Conservation (phyloP, 768 basidiomycete genomes). For the Lentinula detonsa region DNA sequence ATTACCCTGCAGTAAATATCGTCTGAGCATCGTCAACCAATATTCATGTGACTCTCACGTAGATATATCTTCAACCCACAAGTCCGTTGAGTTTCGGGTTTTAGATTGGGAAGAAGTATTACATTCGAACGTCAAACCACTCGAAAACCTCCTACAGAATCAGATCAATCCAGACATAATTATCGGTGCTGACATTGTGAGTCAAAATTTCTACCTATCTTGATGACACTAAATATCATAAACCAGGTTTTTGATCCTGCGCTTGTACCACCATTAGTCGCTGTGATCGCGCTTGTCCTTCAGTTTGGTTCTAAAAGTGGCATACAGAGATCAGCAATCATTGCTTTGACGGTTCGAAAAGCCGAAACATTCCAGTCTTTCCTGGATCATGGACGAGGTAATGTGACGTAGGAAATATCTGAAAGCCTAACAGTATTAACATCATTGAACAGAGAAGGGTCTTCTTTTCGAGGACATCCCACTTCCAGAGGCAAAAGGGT, state of each 20-base stretch:
- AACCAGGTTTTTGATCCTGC: slow-evolving; percentile 62
- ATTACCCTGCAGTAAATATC: slow-evolving; percentile 57
- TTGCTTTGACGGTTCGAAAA: slow-evolving; percentile 56
- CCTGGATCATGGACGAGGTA: slow-evolving; percentile 14
- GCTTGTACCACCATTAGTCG: slow-evolving; percentile 52
- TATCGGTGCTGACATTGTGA: slow-evolving; percentile 66
- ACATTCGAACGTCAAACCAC: slow-evolving; percentile 18
- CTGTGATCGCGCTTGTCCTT: slow-evolving; percentile 40
- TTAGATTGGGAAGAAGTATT: slow-evolving; percentile 66
- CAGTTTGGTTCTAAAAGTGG: slow-evolving; percentile 12
- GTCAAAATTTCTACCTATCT: slow-evolving; percentile 10
- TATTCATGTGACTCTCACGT: not conserved
- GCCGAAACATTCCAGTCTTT: slow-evolving; percentile 45
- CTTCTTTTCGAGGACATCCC: not conserved
- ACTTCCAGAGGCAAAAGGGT: not conserved
- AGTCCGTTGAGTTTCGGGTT: slow-evolving; percentile 33
- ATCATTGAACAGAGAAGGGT: not conserved
- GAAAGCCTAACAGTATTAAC: not conserved
- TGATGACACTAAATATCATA: not conserved
- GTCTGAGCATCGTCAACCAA: not conserved
- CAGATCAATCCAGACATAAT: slow-evolving; percentile 49
- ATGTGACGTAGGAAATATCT: not conserved
- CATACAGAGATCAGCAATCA: slow-evolving; percentile 26
- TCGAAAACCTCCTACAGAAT: slow-evolving; percentile 30
- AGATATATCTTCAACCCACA: slow-evolving; percentile 55